Evolutionary conservation across 2,329 filamentous ascomycete genomes (phyloP).

Genomic region (Talaromyces sp.): DNA sequence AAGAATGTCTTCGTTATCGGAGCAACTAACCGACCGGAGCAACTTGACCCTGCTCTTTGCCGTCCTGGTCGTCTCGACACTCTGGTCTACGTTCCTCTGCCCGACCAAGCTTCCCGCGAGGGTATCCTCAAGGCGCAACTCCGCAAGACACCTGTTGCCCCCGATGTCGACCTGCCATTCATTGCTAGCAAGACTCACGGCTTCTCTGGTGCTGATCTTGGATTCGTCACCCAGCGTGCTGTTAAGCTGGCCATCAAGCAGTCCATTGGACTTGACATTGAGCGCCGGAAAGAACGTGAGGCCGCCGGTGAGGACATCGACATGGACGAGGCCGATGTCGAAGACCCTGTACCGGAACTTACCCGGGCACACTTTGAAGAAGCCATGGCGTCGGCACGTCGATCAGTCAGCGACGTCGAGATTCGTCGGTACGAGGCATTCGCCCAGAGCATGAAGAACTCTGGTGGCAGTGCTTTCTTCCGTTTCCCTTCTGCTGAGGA

Average conservation of each 20-base stretch:
- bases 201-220: slow-evolving; percentile 98
- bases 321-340: slow-evolving; percentile 67
- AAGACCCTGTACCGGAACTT: slow-evolving; percentile 92
- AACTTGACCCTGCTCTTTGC: slow-evolving; percentile 95
- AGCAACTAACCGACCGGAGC: slow-evolving; percentile 96
- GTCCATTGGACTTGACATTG: slow-evolving; percentile 81
- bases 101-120: slow-evolving; percentile 82
- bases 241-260: slow-evolving; percentile 99
- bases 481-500: slow-evolving; percentile 72
- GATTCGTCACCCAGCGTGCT: slow-evolving; percentile 96
- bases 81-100: slow-evolving; percentile 94
- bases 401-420: slow-evolving; percentile 93
- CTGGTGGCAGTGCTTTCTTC: slow-evolving; percentile 93
- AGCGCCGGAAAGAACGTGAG: slow-evolving; percentile 83
- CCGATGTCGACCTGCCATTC: slow-evolving; percentile 81
- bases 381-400: slow-evolving; percentile 90
- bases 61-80: slow-evolving; percentile 98
- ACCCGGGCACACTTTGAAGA: slow-evolving; percentile 98
- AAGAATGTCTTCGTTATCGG: slow-evolving; percentile 99
- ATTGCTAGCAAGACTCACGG: slow-evolving; percentile 97
- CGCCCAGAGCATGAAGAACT: slow-evolving; percentile 98
- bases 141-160: slow-evolving; percentile 89
- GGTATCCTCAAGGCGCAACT: slow-evolving; percentile 93
- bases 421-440: slow-evolving; percentile 98
- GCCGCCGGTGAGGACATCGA: slow-evolving; percentile 68